Evolutionary conservation across 169 alveolate genomes (phyloP).

Genomic region (Babesia ovis): DNA sequence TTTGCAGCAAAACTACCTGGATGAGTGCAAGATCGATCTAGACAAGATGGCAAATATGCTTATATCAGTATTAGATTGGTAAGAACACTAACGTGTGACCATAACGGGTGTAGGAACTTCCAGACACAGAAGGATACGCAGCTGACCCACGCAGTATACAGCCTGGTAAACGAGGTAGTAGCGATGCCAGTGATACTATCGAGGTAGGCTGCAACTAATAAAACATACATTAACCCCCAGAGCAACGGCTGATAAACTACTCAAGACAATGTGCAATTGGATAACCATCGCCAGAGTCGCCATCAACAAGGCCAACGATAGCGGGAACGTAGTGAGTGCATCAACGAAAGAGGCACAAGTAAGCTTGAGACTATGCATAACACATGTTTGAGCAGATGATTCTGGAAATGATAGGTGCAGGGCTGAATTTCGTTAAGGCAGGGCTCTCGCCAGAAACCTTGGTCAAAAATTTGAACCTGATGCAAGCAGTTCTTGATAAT

Average conservation of each 20-base stretch:
- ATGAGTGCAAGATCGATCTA: not conserved
- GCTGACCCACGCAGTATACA: not conserved
- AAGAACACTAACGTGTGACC: not conserved
- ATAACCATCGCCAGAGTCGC: not conserved
- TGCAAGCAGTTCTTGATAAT: not conserved
- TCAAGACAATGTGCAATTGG: constrained; percentile 1
- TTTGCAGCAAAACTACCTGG: constrained; percentile 12
- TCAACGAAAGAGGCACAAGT: not conserved
- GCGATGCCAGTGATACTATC: not conserved
- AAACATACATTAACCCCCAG: not conserved
- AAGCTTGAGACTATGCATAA: not conserved
- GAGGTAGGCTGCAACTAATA: not conserved
- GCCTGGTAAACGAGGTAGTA: constrained; percentile 9
- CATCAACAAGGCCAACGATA: not conserved
- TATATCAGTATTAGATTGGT: constrained; percentile 7
- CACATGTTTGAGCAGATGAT: constrained; percentile 1
- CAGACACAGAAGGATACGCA: constrained; percentile 15
- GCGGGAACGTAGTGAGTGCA: no score
- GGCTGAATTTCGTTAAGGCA: constrained; percentile 7
- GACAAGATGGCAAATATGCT: not conserved
- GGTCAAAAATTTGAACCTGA: constrained; percentile 19
- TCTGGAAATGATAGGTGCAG: constrained; percentile 20
- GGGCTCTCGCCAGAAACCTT: constrained; percentile 28
- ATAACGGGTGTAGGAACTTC: constrained; percentile 3
- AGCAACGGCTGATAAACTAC: constrained; percentile 1